Base-by-base conservation (phyloP, 2,329 filamentous ascomycete species). In the Lecanicillium sp. region DNA sequence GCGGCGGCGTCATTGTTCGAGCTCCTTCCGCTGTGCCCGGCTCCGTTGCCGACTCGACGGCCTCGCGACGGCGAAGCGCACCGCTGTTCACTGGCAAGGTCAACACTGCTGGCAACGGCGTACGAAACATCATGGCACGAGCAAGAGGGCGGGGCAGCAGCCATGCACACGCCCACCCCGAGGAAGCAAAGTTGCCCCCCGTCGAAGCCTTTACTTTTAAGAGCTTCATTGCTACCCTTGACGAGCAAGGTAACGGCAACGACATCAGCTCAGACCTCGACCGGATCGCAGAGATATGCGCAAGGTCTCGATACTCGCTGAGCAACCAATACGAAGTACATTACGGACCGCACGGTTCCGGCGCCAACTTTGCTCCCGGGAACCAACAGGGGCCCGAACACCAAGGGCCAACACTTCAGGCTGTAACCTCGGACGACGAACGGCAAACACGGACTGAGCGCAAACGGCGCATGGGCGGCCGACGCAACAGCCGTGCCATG, bases 271-370 rank as follows among this genome's bases (percentile, higher is more conserved):
- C 75, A 11, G 75, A 80, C 49, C 60, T 82, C 36, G 77, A 81
- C 44, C 70, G 75, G 29, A 81, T 82, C 49, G 78, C 78, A 10
- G 77, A 81, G 54, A 81, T 82, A 22, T 82, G 77, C 57, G 78
- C 78, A 28, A 67, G 74, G 25, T 81, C 77, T 11, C 69, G 73
- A 31, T 81, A 81, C 54, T 81, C 77, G 29, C 54, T 81, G 37
- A 80, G 77, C 56, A 79, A 80, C 53, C 77, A 81, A 51, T 81
- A 81, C 49, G 78, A 81, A 49, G 74, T 79, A 6, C 78, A 82
- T 47, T 73, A 80, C 43, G 63, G 72, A 11, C 77, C 77, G 12
- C 77, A 81, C 48, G 76, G 76, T 15, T 74, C 72, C 2, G 75
- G 77, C 4, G 56, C 69, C 2, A 58, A 63, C 1, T 75, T 77